phyloP scores from a whole-genome alignment of 768 basidiomycete genomes.

The Naganishia antarctica region DNA sequence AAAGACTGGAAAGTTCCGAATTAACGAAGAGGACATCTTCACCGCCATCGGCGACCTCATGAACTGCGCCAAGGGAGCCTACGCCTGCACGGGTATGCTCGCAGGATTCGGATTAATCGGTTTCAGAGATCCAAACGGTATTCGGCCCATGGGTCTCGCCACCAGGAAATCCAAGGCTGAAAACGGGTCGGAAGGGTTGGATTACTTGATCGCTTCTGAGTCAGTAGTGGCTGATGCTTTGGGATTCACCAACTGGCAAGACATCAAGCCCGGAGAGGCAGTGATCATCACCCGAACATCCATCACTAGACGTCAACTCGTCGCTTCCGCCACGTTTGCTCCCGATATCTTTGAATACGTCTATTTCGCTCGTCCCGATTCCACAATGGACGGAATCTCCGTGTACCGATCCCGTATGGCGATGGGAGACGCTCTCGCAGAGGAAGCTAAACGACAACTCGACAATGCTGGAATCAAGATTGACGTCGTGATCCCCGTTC shows the following conservation, averaged over 20 bases:
- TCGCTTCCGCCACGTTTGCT: conserved; percentile 65
- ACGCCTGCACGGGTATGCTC: conserved; percentile 97
- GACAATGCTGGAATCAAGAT: conserved; percentile 54
- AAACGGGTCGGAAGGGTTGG: conserved; percentile 56
- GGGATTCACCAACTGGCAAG: conserved; percentile 87
- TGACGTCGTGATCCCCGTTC: conserved; percentile 97
- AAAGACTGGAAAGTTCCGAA: conserved; percentile 90
- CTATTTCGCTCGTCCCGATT: conserved; percentile 96
- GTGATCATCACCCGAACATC: conserved; percentile 83
- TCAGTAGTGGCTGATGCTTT: conserved; percentile 92
- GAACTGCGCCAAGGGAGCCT: conserved; percentile 81
- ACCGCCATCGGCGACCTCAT: conserved; percentile 85
- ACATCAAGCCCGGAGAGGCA: conserved; percentile 90
- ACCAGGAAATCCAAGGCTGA: conserved; percentile 56
- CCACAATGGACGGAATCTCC: conserved; percentile 91
- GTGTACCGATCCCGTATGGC: conserved; percentile 98
- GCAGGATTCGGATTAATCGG: conserved; percentile 98
- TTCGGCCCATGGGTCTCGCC: conserved; percentile 85
- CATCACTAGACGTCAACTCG: conserved; percentile 70
- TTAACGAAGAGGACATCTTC: conserved; percentile 99
- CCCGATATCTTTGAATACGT: conserved; percentile 99
- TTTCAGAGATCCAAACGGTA: conserved; percentile 96
- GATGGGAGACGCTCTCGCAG: conserved; percentile 93
- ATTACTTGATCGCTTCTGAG: conserved; percentile 90
- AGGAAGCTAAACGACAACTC: conserved; percentile 73